Conservation (phyloP, 345 rosid genomes). For the Eucalyptus erythrocorys region DNA sequence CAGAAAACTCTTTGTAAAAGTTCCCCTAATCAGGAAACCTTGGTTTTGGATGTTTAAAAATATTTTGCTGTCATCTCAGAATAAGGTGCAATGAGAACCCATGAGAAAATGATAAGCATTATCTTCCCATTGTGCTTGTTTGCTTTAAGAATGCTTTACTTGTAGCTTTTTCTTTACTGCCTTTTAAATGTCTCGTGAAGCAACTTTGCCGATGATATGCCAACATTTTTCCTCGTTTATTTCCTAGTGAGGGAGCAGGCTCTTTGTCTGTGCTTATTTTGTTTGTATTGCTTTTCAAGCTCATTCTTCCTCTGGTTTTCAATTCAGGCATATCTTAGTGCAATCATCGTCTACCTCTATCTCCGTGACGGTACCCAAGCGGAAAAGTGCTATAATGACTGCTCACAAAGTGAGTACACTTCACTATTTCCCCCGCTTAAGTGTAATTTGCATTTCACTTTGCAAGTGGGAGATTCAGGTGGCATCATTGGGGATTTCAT, state of each 20-base stretch:
- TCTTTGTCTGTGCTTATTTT: not conserved
- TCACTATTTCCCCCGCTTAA: not conserved
- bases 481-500: not conserved
- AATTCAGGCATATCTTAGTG: slow-evolving; percentile 93
- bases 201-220: not conserved
- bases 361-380: slow-evolving; percentile 84
- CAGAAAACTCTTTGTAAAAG: not conserved
- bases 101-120: not conserved
- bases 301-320: not conserved
- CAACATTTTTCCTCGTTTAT: not conserved
- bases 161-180: not conserved
- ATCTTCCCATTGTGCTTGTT: not conserved
- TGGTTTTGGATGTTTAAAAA: not conserved
- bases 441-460: not conserved
- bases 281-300: not conserved
- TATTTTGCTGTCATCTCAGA: not conserved
- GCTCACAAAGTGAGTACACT: slow-evolving; percentile 82
- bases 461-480: not conserved
- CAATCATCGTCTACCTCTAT: slow-evolving; percentile 80
- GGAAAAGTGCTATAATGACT: slow-evolving; percentile 90
- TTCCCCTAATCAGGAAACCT: not conserved
- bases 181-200: not conserved
- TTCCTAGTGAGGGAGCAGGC: not conserved
- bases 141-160: not conserved
- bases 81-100: not conserved